Evolutionary conservation across 169 alveolate species (phyloP), one percentile per base, ranked within the genome.

Genomic region (Plasmodium gonderi): DNA sequence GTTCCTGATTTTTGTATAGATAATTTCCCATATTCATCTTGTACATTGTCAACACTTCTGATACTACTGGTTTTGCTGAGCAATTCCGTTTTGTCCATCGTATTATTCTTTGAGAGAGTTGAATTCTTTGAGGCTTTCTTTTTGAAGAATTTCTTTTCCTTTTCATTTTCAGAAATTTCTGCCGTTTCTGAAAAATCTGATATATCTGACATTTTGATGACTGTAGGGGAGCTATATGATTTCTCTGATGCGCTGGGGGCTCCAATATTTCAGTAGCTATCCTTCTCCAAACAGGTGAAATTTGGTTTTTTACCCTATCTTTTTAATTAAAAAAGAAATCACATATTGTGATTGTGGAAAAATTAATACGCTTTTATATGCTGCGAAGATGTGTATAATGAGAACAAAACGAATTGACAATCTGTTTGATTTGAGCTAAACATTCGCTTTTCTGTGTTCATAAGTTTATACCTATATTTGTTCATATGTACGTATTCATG

Each of bases 121-220:
- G 76, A 68, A 20, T 82, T 82, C 31, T 17, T 44, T 47, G 91
- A 82, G 26, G n/a, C 40, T 26, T 54, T 17, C 69, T 29, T 82
- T 17, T 23, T 69, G 45, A 45, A 49, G 11, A 72, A 14, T 82
- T 69, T 72, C 54, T 44, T 69, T 69, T 69, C 23, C 51, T 68
- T 82, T 69, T 68, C 91, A 26, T 33, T 42, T 68, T 47, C 91
- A 2, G 80, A 68, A 69, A 45, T 60, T 12, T 82, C 91, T 12
- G 33, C 82, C 6, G 31, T 69, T 26, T 69, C 91, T 12, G 91
- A 82, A 36, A 82, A 82, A 38, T 82, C 91, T 8, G 91, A 82
- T 45, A 82, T 82, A 36, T 82, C 91, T 31, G 91, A 82, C 91
- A 82, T 82, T 82, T 68, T 78, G 20, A 26, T 26, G 33, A 0